Conservation (phyloP, 352 stramenopile species). For the Saprolegnia parasitica region DNA sequence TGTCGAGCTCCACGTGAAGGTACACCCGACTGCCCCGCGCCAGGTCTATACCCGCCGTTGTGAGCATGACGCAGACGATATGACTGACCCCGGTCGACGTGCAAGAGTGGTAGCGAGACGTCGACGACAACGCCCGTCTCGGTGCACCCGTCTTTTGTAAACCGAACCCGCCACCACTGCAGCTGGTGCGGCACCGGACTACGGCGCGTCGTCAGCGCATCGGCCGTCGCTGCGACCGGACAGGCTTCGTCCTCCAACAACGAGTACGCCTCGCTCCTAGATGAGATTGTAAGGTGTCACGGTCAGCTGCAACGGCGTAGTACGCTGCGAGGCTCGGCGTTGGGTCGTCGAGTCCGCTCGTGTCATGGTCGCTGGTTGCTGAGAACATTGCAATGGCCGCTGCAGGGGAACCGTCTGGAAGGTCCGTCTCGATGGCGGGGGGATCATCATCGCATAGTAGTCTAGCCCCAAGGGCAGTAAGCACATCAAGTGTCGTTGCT, state of each 20-base stretch:
- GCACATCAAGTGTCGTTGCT: too few relatives aligned
- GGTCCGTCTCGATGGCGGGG: too few relatives aligned
- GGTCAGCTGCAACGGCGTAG: too few relatives aligned
- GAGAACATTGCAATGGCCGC: too few relatives aligned
- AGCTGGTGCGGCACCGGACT: background rate
- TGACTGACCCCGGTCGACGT: background rate
- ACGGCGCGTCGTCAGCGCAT: background rate
- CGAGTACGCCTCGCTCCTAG: too few relatives aligned
- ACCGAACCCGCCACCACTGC: background rate
- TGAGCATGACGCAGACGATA: background rate
- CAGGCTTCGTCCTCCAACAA: background rate
- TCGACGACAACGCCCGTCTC: background rate
- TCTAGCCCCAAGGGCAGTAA: too few relatives aligned
- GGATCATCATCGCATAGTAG: too few relatives aligned
- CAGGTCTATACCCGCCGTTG: background rate
- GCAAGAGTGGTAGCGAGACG: background rate
- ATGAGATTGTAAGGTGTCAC: too few relatives aligned
- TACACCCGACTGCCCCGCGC: background rate
- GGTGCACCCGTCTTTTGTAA: background rate
- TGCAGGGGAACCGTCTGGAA: too few relatives aligned
- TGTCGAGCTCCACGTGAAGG: constrained; percentile 13
- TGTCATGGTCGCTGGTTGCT: too few relatives aligned
- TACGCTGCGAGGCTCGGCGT: too few relatives aligned
- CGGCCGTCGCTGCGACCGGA: background rate
- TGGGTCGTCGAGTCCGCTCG: too few relatives aligned